Conservation (phyloP, 106 monocot species). For the Xerophyta viscosa region DNA sequence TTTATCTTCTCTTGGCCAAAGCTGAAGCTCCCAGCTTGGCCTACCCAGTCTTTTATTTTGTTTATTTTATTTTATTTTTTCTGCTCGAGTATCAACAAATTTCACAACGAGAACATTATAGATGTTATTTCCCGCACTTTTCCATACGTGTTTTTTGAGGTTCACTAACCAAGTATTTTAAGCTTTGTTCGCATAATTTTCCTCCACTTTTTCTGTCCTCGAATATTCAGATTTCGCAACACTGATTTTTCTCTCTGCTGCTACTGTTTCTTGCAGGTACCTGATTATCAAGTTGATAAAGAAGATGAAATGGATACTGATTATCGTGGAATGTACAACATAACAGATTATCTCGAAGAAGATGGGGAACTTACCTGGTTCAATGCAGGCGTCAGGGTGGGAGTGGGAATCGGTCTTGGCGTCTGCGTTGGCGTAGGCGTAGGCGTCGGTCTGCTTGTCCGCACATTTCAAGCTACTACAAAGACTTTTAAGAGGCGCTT, state of each 20-base stretch:
- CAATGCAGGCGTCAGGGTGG: constrained; percentile 68
- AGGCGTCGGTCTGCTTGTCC: constrained; percentile 45
- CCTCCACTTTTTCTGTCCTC: not conserved
- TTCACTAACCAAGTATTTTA: not conserved
- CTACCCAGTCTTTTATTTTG: too few species aligned
- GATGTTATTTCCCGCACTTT: too few species aligned
- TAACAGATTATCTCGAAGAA: constrained; percentile 40
- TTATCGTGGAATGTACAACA: constrained; percentile 29
- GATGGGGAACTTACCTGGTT: constrained; percentile 68
- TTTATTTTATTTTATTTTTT: too few species aligned
- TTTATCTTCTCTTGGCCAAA: too few species aligned
- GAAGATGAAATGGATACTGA: constrained; percentile 35
- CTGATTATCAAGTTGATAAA: constrained; percentile 23
- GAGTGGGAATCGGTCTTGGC: constrained; percentile 59
- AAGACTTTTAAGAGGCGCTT: constrained; percentile 34
- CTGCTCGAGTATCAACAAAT: too few species aligned
- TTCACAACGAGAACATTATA: too few species aligned
- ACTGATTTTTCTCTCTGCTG: not conserved
- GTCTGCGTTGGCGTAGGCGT: constrained; percentile 55
- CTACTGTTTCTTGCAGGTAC: constrained; percentile 27
- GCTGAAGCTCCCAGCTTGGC: too few species aligned
- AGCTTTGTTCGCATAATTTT: not conserved
- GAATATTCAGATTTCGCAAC: not conserved
- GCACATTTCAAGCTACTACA: constrained; percentile 38
- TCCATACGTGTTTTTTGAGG: too few species aligned